Evolutionary conservation across 306 rosid species (phyloP).

Genomic region (Hippophae gyantsensis): DNA sequence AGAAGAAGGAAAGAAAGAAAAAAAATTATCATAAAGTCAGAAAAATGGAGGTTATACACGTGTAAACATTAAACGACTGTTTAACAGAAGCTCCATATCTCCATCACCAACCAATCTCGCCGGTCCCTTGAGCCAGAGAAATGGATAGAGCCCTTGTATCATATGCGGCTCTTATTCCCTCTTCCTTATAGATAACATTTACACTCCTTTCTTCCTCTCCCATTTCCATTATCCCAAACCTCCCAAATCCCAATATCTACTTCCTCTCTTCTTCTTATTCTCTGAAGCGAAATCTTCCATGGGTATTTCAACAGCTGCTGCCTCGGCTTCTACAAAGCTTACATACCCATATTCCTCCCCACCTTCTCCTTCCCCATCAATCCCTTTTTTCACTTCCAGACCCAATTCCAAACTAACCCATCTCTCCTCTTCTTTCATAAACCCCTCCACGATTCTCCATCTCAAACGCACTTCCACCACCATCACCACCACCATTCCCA

Average conservation of each 20-base stretch:
- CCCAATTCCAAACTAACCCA: constrained; percentile 29
- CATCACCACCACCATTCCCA: constrained; percentile 8
- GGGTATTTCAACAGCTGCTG: constrained; percentile 45
- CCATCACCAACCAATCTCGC: neutral
- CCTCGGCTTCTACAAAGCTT: constrained; percentile 42
- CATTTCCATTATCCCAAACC: neutral
- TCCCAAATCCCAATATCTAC: neutral
- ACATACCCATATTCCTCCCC: constrained; percentile 22
- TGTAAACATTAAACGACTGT: neutral
- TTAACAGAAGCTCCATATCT: constrained; percentile 19
- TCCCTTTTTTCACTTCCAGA: constrained; percentile 18
- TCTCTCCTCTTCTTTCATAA: constrained; percentile 57
- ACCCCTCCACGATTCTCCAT: constrained; percentile 50
- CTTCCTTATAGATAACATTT: constrained; percentile 30
- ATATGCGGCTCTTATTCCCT: constrained; percentile 30
- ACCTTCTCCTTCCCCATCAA: constrained; percentile 8
- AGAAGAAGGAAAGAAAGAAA: too few relatives aligned
- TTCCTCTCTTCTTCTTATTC: too few relatives aligned
- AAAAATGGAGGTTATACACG: neutral
- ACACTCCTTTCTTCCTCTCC: neutral
- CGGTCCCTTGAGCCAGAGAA: constrained; percentile 24
- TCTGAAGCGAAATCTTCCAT: constrained; percentile 11
- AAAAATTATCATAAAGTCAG: too few relatives aligned
- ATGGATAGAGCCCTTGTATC: constrained; percentile 25
- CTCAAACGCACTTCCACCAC: constrained; percentile 16